A percentile compares a stretch with the other conserved stretches of the same genome.
phyloP scores from a whole-genome alignment of 805 yeast species.

The Spathaspora sp. region DNA sequence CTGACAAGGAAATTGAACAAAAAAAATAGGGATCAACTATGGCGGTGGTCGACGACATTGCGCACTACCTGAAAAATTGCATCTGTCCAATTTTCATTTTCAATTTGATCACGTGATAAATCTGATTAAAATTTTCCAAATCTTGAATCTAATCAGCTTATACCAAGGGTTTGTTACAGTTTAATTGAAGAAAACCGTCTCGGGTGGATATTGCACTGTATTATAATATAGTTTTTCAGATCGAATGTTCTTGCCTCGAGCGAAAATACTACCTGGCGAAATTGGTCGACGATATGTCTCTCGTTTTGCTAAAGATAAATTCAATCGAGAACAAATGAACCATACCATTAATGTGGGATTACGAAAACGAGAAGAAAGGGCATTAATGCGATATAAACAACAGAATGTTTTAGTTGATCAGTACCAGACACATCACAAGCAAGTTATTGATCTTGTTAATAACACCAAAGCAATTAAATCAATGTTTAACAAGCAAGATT shows the following conservation, averaged over 20 bases:
- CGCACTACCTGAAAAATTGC: no score
- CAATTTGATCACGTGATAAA: no score
- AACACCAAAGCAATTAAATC: not conserved
- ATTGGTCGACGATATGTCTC: not conserved
- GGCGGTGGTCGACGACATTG: no score
- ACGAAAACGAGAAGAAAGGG: conserved; percentile 1
- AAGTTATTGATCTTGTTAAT: conserved; percentile 3
- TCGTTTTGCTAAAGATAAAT: not conserved
- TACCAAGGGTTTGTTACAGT: no score
- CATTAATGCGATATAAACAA: conserved; percentile 3
- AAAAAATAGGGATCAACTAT: no score
- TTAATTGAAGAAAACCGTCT: no score
- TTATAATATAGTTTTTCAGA: no score
- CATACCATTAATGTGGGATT: not conserved
- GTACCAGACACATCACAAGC: conserved; percentile 1
- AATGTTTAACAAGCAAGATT: not conserved
- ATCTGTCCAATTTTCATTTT: no score
- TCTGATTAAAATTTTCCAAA: no score
- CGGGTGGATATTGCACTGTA: no score
- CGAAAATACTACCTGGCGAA: not conserved
- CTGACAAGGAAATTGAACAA: not conserved
- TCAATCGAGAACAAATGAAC: not conserved
- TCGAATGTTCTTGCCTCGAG: not conserved
- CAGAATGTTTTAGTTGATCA: not conserved
- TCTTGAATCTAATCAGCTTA: no score